A percentile compares a stretch with the other conserved stretches of the same genome.
These are phyloP conservation scores for Lepidium didymum DNA, from an alignment of 345 rosid species.

Conservation along the genomic window DNA sequence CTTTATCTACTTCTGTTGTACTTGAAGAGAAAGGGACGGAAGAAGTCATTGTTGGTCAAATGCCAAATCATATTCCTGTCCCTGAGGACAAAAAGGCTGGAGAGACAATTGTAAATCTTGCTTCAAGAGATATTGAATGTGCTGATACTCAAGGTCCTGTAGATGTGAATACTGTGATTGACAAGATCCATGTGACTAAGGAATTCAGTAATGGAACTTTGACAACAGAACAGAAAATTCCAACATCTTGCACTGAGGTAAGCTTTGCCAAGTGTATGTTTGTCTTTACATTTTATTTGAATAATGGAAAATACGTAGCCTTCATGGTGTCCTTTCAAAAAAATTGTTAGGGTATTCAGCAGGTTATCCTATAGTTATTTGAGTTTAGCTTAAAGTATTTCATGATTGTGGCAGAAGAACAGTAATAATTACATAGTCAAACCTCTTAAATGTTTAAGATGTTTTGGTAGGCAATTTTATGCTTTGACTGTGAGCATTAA, in stretches of 20 bases:
- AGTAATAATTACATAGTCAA: neutral
- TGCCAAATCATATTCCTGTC: neutral
- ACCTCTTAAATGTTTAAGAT: neutral
- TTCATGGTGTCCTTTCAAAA: neutral
- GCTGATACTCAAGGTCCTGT: slow-evolving; percentile 4
- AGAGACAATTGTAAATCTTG: slow-evolving; percentile 7
- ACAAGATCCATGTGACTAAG: slow-evolving; percentile 7
- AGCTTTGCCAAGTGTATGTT: neutral
- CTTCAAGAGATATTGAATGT: slow-evolving; percentile 5
- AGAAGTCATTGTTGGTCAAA: slow-evolving; percentile 10
- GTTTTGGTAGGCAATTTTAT: neutral
- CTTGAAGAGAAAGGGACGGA: slow-evolving; percentile 2
- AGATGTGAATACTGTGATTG: neutral
- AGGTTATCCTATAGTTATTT: slow-evolving; percentile 4
- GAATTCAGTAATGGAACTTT: slow-evolving; percentile 18
- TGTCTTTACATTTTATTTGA: neutral
- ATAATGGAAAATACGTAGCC: neutral
- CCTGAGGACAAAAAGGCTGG: slow-evolving; percentile 1
- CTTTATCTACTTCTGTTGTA: slow-evolving; percentile 4
- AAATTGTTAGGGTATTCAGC: neutral
- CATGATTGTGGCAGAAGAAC: neutral
- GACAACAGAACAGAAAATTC: neutral
- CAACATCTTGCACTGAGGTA: slow-evolving; percentile 19
- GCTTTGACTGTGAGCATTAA: neutral
- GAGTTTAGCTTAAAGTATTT: neutral